Evolutionary conservation across 768 basidiomycete species (phyloP), one percentile per base, ranked within the genome.

Genomic region (Lanmaoa rubissima): DNA sequence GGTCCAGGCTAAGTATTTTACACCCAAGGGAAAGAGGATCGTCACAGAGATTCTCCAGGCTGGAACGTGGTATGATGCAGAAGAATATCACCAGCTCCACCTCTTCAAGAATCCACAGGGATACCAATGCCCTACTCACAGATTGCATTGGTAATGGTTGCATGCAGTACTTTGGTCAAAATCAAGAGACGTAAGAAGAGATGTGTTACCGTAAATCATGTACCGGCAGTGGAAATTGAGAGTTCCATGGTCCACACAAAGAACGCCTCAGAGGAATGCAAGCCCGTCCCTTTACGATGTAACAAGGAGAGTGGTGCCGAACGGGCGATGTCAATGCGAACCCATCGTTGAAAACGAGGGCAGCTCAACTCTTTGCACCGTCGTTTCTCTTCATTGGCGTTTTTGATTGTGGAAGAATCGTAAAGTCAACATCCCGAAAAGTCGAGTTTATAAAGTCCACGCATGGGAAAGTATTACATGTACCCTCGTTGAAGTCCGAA

Each of bases 91-190:
- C 72, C 92, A 94, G 61, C 76, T 89, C 32, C 93, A 92, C 66
- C 71, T 76, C 85, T 53, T 86, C 85, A 75, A 88, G 19, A 92
- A 97, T 69, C 92, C 95, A 0, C 65, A 67, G 12, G 96, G 95
- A 10, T 97, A 97, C 69, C 91, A 94, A 64, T 98, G 95, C 73
- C 87, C 94, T 0, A 94, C 89, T 3, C 94, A 96, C 72, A 78
- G 75, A 39, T 75, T 95, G 45, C 86, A 92, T 66, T 96, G 93
- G 93, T 94, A 1, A 53, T 39, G 21, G 10, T n/a, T 2, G 36
- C 35, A 36, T 24, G 6, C 13, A 16, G 21, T 10, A 44, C 36
- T 38, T 21, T n/a, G 14, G 9, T 32, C 32, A 32, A 0, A 10
- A 32, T 32, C 11, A 10, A 28, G 14, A 3, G 10, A 17, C 5